Conservation (phyloP, 768 basidiomycete genomes). For the Kwoniella mangroviensis region DNA sequence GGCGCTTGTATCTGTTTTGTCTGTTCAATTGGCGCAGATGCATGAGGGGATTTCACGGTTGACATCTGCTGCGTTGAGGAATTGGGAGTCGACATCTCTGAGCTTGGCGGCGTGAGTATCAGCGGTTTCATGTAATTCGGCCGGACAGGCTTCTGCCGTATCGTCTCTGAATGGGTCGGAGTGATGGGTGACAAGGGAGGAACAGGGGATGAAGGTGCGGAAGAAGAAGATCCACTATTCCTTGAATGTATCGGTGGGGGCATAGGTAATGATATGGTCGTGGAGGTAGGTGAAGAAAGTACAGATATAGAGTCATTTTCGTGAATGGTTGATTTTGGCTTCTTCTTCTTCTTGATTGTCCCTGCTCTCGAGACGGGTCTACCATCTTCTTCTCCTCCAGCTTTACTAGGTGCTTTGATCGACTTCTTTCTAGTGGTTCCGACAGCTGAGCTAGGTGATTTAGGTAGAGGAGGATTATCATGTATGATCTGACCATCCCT, state of each 20-base stretch:
- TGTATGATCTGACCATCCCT: slow-evolving; percentile 26
- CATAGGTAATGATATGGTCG: neutral
- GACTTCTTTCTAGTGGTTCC: slow-evolving; percentile 16
- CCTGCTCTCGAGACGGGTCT: slow-evolving; percentile 3
- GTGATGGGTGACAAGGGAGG: slow-evolving; percentile 22
- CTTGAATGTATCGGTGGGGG: slow-evolving; percentile 24
- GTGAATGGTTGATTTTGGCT: slow-evolving; percentile 10
- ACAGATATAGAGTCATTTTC: slow-evolving; percentile 12
- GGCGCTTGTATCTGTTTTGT: slow-evolving; percentile 3
- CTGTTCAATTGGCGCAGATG: neutral
- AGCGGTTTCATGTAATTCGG: slow-evolving; percentile 13
- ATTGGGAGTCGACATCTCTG: slow-evolving; percentile 25
- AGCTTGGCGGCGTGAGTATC: slow-evolving; percentile 35
- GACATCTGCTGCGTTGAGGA: neutral
- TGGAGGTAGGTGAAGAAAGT: slow-evolving; percentile 18
- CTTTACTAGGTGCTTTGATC: neutral
- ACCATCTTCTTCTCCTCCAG: slow-evolving; percentile 9
- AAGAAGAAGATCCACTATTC: slow-evolving; percentile 38
- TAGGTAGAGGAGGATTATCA: neutral
- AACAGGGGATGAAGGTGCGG: slow-evolving; percentile 35
- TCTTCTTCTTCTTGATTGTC: slow-evolving; percentile 43
- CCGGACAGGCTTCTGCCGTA: neutral
- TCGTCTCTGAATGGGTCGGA: slow-evolving; percentile 4
- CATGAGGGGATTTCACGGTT: neutral
- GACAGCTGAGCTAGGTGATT: neutral